Evolutionary conservation across 306 rosid species (phyloP).

Genomic region (Quercus cerris): DNA sequence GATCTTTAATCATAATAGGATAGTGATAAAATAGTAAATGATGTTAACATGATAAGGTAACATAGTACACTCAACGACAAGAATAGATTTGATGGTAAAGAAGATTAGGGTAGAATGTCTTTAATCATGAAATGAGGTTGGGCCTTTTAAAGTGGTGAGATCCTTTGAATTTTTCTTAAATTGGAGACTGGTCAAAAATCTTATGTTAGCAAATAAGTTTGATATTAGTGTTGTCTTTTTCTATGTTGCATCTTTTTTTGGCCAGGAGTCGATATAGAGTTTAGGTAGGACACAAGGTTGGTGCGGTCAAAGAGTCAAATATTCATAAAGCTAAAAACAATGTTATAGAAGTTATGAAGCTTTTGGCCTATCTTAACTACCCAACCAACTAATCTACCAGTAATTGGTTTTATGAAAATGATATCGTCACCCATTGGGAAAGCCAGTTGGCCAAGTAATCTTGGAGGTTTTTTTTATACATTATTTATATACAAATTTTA

Average conservation of each 20-base stretch:
- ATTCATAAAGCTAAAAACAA: background rate
- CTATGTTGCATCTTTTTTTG: background rate
- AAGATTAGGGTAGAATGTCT: no score
- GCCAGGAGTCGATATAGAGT: background rate
- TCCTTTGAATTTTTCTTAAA: background rate
- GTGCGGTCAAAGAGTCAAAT: background rate
- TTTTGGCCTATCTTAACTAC: background rate
- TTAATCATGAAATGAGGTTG: no score
- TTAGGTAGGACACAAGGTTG: background rate
- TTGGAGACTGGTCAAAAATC: background rate
- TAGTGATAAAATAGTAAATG: no score
- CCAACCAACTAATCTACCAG: background rate
- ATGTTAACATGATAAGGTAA: no score
- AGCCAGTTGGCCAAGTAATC: no score
- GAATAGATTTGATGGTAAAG: no score
- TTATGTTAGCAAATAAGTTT: background rate
- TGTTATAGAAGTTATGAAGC: background rate
- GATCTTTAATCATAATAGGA: no score
- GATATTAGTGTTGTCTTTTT: background rate
- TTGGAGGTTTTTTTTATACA: no score
- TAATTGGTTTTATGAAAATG: no score
- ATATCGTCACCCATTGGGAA: no score
- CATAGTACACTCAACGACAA: no score
- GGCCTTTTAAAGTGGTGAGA: background rate
- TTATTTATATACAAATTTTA: no score